Evolutionary conservation across 2,329 filamentous ascomycete species (phyloP).

Genomic region (Coniosporium tulheliwenetii): DNA sequence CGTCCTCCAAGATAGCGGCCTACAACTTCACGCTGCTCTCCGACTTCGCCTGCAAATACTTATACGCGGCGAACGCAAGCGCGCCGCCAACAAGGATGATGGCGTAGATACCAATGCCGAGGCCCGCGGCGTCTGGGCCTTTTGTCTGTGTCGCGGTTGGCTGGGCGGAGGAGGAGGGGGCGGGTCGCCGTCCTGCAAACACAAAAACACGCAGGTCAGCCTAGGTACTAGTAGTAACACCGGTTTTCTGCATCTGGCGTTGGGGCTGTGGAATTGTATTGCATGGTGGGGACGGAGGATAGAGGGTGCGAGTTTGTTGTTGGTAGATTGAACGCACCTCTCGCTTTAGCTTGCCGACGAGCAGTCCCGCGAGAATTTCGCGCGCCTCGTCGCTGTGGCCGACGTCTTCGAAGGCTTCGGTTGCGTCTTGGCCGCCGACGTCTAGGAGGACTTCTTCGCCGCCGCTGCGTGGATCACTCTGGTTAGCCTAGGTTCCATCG

Average conservation of each 20-base stretch:
- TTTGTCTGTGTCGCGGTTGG: slow-evolving; percentile 29
- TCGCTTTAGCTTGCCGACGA: slow-evolving; percentile 66
- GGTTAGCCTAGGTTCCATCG: not conserved
- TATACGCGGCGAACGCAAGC: slow-evolving; percentile 66
- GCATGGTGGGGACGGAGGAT: not conserved
- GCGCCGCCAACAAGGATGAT: slow-evolving; percentile 63
- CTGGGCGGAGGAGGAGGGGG: slow-evolving; percentile 42
- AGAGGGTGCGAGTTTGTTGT: slow-evolving; percentile 3
- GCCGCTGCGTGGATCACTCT: slow-evolving; percentile 43
- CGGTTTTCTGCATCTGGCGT: not conserved
- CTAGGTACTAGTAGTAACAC: not conserved
- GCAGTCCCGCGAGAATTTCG: slow-evolving; percentile 70
- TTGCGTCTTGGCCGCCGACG: slow-evolving; percentile 87
- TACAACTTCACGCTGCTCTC: not conserved
- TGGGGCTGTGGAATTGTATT: not conserved
- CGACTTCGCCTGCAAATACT: slow-evolving; percentile 50
- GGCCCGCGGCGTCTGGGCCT: slow-evolving; percentile 29
- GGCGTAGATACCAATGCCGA: slow-evolving; percentile 71
- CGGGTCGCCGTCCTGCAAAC: slow-evolving; percentile 55
- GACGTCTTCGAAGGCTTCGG: slow-evolving; percentile 97
- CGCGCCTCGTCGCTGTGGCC: slow-evolving; percentile 97
- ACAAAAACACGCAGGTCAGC: too few species aligned
- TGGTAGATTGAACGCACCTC: slow-evolving; percentile 36
- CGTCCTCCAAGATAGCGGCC: not conserved
- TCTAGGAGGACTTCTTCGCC: slow-evolving; percentile 97